Evolutionary conservation across 805 yeast species (phyloP).

Genomic region (Starmerella sp.): DNA sequence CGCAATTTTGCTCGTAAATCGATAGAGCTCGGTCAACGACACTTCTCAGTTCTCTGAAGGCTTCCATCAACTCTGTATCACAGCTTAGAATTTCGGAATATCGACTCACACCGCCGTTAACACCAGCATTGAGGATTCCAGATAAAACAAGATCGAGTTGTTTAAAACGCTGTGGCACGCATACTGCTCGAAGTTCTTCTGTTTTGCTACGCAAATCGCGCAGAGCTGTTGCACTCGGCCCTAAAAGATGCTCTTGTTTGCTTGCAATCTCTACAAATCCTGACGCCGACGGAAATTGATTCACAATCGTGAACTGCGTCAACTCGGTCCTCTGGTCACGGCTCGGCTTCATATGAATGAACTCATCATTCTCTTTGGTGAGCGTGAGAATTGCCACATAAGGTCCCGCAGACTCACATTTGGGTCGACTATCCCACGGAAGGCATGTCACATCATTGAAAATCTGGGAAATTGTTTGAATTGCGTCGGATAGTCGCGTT

Average conservation of each 20-base stretch:
- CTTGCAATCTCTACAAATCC: background rate
- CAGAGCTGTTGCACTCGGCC: background rate
- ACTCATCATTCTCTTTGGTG: background rate
- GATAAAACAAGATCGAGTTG: background rate
- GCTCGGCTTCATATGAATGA: background rate
- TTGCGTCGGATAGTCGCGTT: background rate
- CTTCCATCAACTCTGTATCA: background rate
- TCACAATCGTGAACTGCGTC: no score
- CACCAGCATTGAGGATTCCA: background rate
- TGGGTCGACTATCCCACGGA: background rate
- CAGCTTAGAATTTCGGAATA: background rate
- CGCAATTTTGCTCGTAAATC: background rate
- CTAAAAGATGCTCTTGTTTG: background rate
- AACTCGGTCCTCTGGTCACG: background rate
- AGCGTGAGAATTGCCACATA: background rate
- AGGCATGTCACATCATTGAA: background rate
- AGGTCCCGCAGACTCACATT: background rate
- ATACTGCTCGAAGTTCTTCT: background rate
- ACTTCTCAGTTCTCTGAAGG: background rate
- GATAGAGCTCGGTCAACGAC: background rate
- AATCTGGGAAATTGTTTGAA: background rate
- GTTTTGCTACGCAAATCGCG: background rate
- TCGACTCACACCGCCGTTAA: background rate
- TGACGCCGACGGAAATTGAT: background rate
- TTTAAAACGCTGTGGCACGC: background rate